These are phyloP conservation scores for Auricularia cornea DNA, from an alignment of 768 basidiomycete genomes.

Conservation along the genomic window DNA sequence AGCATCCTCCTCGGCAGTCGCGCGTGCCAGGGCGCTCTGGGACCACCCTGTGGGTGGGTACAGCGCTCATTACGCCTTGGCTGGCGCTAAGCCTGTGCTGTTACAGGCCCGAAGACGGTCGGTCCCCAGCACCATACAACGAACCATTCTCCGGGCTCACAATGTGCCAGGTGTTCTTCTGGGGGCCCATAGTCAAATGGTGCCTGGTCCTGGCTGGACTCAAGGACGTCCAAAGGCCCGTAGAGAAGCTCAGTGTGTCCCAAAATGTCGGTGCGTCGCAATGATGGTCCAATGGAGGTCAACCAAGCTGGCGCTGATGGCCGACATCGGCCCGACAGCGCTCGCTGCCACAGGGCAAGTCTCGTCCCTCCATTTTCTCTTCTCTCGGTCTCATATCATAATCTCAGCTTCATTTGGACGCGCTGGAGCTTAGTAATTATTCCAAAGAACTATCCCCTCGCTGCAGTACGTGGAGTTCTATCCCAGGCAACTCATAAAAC, in stretches of 20 bases:
- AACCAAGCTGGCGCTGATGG: neutral
- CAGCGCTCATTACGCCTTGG: neutral
- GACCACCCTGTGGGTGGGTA: slow-evolving; percentile 87
- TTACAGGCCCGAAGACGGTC: neutral
- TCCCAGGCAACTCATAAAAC: neutral
- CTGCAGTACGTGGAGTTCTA: slow-evolving; percentile 66
- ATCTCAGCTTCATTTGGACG: slow-evolving; percentile 84
- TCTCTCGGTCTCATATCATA: too few relatives aligned
- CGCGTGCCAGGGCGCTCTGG: slow-evolving; percentile 75
- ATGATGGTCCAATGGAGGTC: neutral
- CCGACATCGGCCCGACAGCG: neutral
- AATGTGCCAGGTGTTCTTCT: slow-evolving; percentile 88
- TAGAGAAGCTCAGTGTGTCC: slow-evolving; percentile 86
- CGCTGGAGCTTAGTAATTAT: slow-evolving; percentile 94
- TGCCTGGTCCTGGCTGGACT: slow-evolving; percentile 74
- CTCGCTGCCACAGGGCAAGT: neutral
- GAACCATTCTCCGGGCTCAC: neutral
- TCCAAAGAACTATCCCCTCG: slow-evolving; percentile 89
- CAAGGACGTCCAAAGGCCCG: slow-evolving; percentile 80
- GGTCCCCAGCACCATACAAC: neutral
- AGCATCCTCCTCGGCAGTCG: slow-evolving; percentile 64
- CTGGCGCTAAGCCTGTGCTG: neutral
- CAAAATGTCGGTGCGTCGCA: slow-evolving; percentile 77
- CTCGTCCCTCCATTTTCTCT: neutral
- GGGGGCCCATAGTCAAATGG: slow-evolving; percentile 95